Conservation (phyloP, 805 yeast species). For the Teunomyces lycoperdinae region DNA sequence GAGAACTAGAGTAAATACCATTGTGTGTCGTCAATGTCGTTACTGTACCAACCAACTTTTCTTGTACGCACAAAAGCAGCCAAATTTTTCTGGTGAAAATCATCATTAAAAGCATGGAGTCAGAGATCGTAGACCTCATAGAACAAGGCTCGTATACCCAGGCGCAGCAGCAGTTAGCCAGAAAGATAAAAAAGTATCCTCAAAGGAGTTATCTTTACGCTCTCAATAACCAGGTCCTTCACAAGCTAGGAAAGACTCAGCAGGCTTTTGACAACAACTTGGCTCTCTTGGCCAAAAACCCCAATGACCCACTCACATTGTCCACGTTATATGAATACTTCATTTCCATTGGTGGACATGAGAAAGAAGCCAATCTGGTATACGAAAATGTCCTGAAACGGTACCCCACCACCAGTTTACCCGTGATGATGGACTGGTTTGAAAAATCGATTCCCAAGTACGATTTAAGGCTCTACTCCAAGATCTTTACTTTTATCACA, state of each 20-base stretch:
- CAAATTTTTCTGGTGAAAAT: not conserved
- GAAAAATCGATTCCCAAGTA: slow-evolving; percentile 44
- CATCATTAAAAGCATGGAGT: not conserved
- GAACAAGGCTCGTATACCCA: slow-evolving; percentile 50
- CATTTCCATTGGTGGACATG: slow-evolving; percentile 4
- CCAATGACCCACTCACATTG: slow-evolving; percentile 56
- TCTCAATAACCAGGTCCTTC: slow-evolving; percentile 34
- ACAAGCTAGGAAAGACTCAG: slow-evolving; percentile 27
- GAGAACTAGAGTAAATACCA: not conserved
- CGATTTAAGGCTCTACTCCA: slow-evolving; percentile 53
- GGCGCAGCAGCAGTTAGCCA: slow-evolving; percentile 50
- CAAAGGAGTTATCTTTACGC: slow-evolving; percentile 53
- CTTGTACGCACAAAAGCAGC: not conserved
- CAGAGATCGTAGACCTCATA: slow-evolving; percentile 40
- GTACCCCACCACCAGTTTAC: slow-evolving; percentile 49
- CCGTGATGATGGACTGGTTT: slow-evolving; percentile 56
- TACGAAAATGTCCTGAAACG: slow-evolving; percentile 59
- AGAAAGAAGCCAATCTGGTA: slow-evolving; percentile 41
- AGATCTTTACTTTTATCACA: slow-evolving; percentile 44
- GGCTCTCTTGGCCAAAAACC: slow-evolving; percentile 32
- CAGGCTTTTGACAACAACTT: slow-evolving; percentile 33
- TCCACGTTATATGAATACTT: slow-evolving; percentile 47
- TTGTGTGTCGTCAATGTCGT: not conserved
- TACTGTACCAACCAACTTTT: not conserved
- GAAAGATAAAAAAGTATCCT: slow-evolving; percentile 55